Evolutionary conservation across 495 filamentous ascomycete species (phyloP).

Genomic region (Penicillium psychrofluorescens): DNA sequence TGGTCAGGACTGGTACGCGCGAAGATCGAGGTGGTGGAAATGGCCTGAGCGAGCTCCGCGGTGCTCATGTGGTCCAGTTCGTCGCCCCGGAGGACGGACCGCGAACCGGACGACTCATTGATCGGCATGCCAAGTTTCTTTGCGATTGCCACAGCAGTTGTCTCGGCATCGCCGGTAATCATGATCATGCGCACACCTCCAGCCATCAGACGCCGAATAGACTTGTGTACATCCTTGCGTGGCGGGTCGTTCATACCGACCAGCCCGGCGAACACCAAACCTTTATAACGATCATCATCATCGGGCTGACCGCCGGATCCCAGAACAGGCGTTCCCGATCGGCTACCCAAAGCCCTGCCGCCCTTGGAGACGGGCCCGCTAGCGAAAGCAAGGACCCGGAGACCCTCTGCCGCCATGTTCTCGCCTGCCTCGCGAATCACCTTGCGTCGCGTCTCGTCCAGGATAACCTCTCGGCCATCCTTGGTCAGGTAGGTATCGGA

Average conservation of each 20-base stretch:
- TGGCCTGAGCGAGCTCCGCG: slow-evolving; percentile 70
- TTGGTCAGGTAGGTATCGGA: slow-evolving; percentile 88
- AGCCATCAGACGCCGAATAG: slow-evolving; percentile 84
- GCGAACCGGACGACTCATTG: slow-evolving; percentile 36
- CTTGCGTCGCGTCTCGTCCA: slow-evolving; percentile 71
- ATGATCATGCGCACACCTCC: slow-evolving; percentile 95
- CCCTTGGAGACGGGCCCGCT: slow-evolving; percentile 51
- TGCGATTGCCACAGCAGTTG: slow-evolving; percentile 87
- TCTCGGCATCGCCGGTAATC: slow-evolving; percentile 96
- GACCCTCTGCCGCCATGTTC: slow-evolving; percentile 83
- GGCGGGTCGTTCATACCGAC: slow-evolving; percentile 98
- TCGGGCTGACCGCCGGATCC: slow-evolving; percentile 31
- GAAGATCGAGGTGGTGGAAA: slow-evolving; percentile 84
- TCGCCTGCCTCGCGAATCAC: slow-evolving; percentile 77
- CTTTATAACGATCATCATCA: slow-evolving; percentile 68
- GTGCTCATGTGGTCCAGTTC: slow-evolving; percentile 89
- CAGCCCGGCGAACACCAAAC: slow-evolving; percentile 81
- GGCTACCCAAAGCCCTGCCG: slow-evolving; percentile 29
- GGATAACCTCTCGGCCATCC: slow-evolving; percentile 77
- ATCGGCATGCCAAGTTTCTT: slow-evolving; percentile 87
- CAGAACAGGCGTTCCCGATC: slow-evolving; percentile 44
- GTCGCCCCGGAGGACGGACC: slow-evolving; percentile 75
- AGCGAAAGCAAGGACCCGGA: slow-evolving; percentile 86
- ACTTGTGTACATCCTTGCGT: slow-evolving; percentile 76
- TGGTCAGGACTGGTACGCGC: slow-evolving; percentile 95